Conservation (phyloP, 805 yeast species). For the Teunomyces stri region DNA sequence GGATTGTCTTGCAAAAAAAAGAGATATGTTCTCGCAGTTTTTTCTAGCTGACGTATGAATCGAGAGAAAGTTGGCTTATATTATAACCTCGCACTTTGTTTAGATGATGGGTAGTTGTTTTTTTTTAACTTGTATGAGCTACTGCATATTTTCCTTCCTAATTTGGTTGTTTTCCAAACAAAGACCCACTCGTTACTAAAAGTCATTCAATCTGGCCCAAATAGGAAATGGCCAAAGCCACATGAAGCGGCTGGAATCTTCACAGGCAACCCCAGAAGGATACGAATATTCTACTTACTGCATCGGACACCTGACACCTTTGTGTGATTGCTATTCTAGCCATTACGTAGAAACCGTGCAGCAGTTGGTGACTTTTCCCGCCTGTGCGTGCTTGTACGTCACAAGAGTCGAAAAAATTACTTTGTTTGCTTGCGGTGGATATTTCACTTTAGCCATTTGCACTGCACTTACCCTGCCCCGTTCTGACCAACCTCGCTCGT, state of each 20-base stretch:
- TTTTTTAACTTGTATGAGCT: background rate
- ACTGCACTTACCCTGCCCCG: background rate
- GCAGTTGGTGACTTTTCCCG: background rate
- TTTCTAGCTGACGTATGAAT: background rate
- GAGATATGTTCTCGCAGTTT: background rate
- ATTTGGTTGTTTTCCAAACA: background rate
- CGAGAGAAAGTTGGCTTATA: constrained; percentile 3
- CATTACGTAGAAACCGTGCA: background rate
- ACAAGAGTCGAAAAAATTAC: background rate
- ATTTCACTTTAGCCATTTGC: background rate
- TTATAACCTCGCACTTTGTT: constrained; percentile 1
- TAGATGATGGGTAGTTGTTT: constrained; percentile 2
- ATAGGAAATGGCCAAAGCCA: background rate
- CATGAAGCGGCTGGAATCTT: background rate
- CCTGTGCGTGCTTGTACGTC: background rate
- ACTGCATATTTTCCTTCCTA: constrained; percentile 1
- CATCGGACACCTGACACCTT: background rate
- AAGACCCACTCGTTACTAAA: background rate
- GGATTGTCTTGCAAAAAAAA: background rate
- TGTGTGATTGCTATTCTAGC: background rate
- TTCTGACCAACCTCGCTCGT: background rate
- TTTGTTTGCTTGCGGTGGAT: background rate
- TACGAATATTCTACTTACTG: background rate
- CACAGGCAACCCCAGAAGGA: constrained; percentile 1
- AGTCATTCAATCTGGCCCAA: constrained; percentile 2